Base-by-base conservation (phyloP, 345 rosid species). In the Hibiscus trionum region DNA sequence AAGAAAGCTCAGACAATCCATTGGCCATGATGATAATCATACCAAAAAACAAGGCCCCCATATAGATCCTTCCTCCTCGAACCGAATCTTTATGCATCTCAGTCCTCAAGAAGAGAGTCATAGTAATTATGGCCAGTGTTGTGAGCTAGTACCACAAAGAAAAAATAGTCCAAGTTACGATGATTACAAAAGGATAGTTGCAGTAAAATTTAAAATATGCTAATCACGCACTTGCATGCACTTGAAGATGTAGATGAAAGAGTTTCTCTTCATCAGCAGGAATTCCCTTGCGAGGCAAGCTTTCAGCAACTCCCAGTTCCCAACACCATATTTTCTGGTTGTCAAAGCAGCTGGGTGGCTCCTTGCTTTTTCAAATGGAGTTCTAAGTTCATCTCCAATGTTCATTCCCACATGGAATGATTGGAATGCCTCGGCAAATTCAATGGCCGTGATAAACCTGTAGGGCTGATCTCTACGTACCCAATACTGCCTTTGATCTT, bases 401-500 rank as follows among this genome's bases (percentile, higher is more conserved):
- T 72, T 82, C 55, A 76, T 59, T 60, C 98, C 98, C 35, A 79
- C 84, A n/a, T 84, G 84, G 74, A 86, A 85, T 14, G 86, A 82
- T 21, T 84, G 87, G 76, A 87, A 93, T 56, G 97, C 93, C 75
- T 83, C 89, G 10, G 87, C 77, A 46, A 93, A 90, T 74, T 90
- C 91, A 27, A 76, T 66, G 69, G 81, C 95, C 4, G 81, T 79
- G 29, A 90, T 76, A 77, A 84, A 93, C 61, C 82, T 77, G 70
- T 93, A 87, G 72, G 91, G 88, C 73, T 84, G 84, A 49, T 86
- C 84, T 73, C 66, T 81, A 16, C 71, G 67, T 42, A 82, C 63
- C 96, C 97, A 92, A 61, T 92, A 90, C 82, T 88, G 93, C 81
- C 70, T 63, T 73, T 90, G 96, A 82, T 93, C 98, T 78, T 93